phyloP scores from a whole-genome alignment of 2,329 filamentous ascomycete genomes.

The Ophiognomonia clavigignenti-juglandacearum region DNA sequence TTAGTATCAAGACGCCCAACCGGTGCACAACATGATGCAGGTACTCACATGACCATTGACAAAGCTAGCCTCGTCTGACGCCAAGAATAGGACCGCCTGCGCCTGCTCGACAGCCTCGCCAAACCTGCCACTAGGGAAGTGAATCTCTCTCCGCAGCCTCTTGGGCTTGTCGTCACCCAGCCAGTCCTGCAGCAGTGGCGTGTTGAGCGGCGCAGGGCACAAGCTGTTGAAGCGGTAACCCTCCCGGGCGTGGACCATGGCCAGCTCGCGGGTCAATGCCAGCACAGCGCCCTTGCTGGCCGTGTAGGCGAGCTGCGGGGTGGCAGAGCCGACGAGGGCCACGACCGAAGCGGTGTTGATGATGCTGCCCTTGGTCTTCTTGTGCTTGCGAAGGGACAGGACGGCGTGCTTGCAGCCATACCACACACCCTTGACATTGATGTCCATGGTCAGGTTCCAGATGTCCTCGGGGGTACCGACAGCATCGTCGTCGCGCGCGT shows the following conservation, averaged over 20 bases:
- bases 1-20: neutral
- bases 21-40: neutral
- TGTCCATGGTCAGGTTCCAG: conserved; percentile 89
- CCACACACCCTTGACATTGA: conserved; percentile 99
- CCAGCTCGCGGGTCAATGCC: conserved; percentile 83
- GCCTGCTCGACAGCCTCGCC: conserved; percentile 94
- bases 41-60: conserved; percentile 58
- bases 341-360: conserved; percentile 93
- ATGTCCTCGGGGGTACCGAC: conserved; percentile 82
- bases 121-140: conserved; percentile 84
- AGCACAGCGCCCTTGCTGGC: conserved; percentile 90
- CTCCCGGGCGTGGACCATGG: conserved; percentile 87
- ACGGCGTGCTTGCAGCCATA: conserved; percentile 91
- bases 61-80: conserved; percentile 83
- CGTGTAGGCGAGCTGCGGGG: conserved; percentile 87
- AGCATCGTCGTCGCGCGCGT: conserved; percentile 74
- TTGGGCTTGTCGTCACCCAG: conserved; percentile 82
- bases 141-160: conserved; percentile 76
- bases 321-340: conserved; percentile 79
- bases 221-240: conserved; percentile 85
- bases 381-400: conserved; percentile 70
- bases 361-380: conserved; percentile 74
- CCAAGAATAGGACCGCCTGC: conserved; percentile 81
- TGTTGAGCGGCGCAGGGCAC: conserved; percentile 89
- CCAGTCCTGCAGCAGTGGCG: conserved; percentile 88